These are phyloP conservation scores for Kodamaea ohmeri DNA, from an alignment of 1,139 yeast species.

Conservation along the genomic window DNA sequence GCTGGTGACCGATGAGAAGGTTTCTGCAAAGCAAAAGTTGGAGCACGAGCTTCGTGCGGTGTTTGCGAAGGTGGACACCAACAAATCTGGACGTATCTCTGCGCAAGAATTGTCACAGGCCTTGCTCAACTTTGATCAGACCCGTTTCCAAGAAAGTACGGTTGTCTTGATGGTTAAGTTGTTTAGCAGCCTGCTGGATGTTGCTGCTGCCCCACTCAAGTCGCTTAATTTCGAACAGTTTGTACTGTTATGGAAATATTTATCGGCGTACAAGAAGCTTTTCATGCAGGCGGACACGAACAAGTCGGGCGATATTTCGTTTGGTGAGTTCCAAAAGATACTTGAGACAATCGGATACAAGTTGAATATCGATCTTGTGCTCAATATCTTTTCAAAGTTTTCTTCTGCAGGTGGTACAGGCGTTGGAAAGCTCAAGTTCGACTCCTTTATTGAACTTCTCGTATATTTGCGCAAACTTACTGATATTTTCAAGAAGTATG, in stretches of 20 bases:
- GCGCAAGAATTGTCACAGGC: slow-evolving; percentile 62
- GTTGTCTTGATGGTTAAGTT: slow-evolving; percentile 63
- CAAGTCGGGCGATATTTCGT: slow-evolving; percentile 59
- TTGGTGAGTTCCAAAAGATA: slow-evolving; percentile 67
- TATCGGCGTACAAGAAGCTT: slow-evolving; percentile 68
- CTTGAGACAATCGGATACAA: slow-evolving; percentile 69
- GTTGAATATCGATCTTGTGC: slow-evolving; percentile 58
- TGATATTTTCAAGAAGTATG: slow-evolving; percentile 75
- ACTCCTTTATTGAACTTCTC: slow-evolving; percentile 76
- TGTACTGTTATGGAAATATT: slow-evolving; percentile 68
- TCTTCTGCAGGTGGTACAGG: slow-evolving; percentile 32
- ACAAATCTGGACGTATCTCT: slow-evolving; percentile 55
- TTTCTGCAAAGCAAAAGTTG: slow-evolving; percentile 33
- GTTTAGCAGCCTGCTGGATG: slow-evolving; percentile 47
- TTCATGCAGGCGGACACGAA: slow-evolving; percentile 64
- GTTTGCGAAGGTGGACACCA: slow-evolving; percentile 55
- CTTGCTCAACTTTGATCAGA: slow-evolving; percentile 60
- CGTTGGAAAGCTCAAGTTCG: slow-evolving; percentile 68
- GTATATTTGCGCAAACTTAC: slow-evolving; percentile 76
- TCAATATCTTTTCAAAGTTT: slow-evolving; percentile 60
- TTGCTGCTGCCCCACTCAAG: slow-evolving; percentile 33
- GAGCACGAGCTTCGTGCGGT: slow-evolving; percentile 52
- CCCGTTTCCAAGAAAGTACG: slow-evolving; percentile 63
- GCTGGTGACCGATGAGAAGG: slow-evolving; percentile 13
- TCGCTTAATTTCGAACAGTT: slow-evolving; percentile 61